Evolutionary conservation across 345 rosid species (phyloP), one percentile per base, ranked within the genome.

Genomic region (Eucalyptus leucophloia): DNA sequence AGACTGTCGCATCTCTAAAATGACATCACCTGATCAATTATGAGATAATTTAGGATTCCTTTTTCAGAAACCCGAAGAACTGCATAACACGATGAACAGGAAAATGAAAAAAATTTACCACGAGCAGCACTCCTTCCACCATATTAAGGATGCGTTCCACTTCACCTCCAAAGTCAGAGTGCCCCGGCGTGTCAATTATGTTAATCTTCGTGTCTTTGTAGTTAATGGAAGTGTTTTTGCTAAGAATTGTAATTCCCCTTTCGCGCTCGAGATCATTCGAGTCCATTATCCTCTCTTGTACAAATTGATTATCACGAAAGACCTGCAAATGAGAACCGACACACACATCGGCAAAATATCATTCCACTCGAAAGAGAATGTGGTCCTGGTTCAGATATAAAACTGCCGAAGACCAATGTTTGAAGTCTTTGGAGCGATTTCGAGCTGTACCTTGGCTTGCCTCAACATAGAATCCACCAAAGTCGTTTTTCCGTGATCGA

Each of bases 111-210:
- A 21, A 56, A 19, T 21, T 89, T 95, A 98, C 99, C 99, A 98
- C 99, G 88, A 98, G 96, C 91, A 98, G 98, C 90, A 98, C 97
- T 42, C 99, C 99, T 92, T 98, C 99, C 58, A 98, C 99, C 99
- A 98, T 98, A 94, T 98, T 97, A 92, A 98, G 95, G 89, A 98
- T 96, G 77, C 99, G 98, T 89, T 98, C 99, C 91, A 98, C 99
- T 96, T 98, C 99, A 92, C 99, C 99, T 56, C 99, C 99, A 92
- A 98, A 98, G 92, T 98, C 99, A 60, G 99, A 98, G 90, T 98
- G 99, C 45, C 99, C 99, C 14, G 99, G 99, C 88, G 99, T 98
- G 93, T 97, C 99, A 80, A 98, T 98, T 58, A 98, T 96, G 91
- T 98, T 98, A 54, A 98, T 95, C 91, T 98, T 98, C 2, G 96